Evolutionary conservation across 2,329 filamentous ascomycete genomes (phyloP).

Genomic region (Rugonectria rugulosa): DNA sequence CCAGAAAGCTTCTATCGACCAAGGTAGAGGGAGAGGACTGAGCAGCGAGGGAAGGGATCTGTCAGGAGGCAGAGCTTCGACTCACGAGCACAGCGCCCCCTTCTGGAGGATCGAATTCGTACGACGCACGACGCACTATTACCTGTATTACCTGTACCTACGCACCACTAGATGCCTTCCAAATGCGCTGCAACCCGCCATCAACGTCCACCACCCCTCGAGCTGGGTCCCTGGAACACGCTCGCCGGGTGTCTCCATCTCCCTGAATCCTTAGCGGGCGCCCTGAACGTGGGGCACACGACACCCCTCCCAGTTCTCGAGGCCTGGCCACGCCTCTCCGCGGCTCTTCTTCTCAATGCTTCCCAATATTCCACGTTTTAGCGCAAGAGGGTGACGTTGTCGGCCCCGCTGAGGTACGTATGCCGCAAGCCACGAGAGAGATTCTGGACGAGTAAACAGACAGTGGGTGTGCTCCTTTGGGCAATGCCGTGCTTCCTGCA

Average conservation of each 20-base stretch:
- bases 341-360: constrained; percentile 5
- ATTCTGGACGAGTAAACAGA: constrained; percentile 1
- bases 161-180: too few species aligned
- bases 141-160: too few species aligned
- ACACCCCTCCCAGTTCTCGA: constrained; percentile 14
- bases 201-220: constrained; percentile 12
- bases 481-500: background rate
- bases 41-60: too few species aligned
- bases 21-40: background rate
- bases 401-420: constrained; percentile 27
- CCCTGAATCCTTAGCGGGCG: constrained; percentile 27
- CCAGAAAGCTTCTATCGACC: constrained; percentile 10
- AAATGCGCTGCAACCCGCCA: constrained; percentile 3
- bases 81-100: too few species aligned
- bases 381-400: constrained; percentile 29
- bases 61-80: too few species aligned
- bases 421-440: constrained; percentile 12
- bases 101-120: too few species aligned
- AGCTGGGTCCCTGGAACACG: constrained; percentile 10
- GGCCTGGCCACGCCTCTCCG: constrained; percentile 3
- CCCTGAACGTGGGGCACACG: constrained; percentile 29
- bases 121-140: too few species aligned
- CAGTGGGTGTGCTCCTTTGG: background rate
- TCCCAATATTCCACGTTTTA: constrained; percentile 18
- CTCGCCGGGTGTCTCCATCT: constrained; percentile 19